These are phyloP conservation scores for Cladosporium halotolerans DNA, from an alignment of 2,329 filamentous ascomycete species.

Conservation along the genomic window DNA sequence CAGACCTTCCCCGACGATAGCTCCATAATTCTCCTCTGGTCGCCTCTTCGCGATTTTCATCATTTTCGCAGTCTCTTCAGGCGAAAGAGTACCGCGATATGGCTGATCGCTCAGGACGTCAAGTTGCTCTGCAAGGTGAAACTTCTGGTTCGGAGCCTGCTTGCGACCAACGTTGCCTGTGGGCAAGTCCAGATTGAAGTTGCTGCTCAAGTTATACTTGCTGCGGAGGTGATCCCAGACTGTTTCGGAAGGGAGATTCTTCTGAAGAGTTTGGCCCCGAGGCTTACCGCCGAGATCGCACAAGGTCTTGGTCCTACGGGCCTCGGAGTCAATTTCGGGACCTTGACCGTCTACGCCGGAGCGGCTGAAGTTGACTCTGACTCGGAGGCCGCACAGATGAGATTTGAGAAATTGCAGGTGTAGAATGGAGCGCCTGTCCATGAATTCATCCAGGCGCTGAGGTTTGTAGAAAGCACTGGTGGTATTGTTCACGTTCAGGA, in stretches of 20 bases:
- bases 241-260: not conserved
- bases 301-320: conserved; percentile 6
- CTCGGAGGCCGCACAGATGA: conserved; percentile 1
- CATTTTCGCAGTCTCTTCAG: not conserved
- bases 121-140: not conserved
- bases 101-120: conserved; percentile 1
- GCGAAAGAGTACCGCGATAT: not conserved
- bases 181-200: not conserved
- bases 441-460: not conserved
- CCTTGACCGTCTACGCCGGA: not conserved
- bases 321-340: not conserved
- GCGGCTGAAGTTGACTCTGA: conserved; percentile 11
- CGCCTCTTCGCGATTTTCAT: not conserved
- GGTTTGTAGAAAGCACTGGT: conserved; percentile 15
- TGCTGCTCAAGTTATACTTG: not conserved
- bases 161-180: conserved; percentile 10
- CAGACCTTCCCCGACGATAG: not conserved
- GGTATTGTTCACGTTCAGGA: conserved; percentile 19
- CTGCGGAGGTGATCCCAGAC: not conserved
- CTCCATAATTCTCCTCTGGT: not conserved
- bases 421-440: not conserved
- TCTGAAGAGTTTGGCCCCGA: not conserved
- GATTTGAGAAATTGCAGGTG: not conserved
- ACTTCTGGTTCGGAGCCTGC: conserved; percentile 1
- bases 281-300: not conserved